phyloP scores from a whole-genome alignment of 257 asterid species.

The Avicennia marina region DNA sequence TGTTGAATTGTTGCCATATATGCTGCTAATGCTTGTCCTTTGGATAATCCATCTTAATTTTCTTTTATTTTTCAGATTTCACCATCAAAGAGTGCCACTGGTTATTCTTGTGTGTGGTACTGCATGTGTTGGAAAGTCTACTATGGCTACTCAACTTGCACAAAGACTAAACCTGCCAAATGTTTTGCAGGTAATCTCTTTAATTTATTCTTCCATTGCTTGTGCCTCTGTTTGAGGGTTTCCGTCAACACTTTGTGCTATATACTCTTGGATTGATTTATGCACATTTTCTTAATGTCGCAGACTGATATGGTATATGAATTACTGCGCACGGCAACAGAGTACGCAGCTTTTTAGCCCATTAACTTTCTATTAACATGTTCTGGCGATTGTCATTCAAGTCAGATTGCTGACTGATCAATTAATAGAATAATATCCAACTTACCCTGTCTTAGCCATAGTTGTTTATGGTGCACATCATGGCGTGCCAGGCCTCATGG shows the following conservation, averaged over 20 bases:
- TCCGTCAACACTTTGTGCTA: conserved; percentile 13
- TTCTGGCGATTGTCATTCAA: conserved; percentile 9
- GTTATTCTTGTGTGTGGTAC: conserved; percentile 99
- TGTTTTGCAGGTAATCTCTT: conserved; percentile 73
- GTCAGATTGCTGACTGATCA: background rate
- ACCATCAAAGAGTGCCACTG: conserved; percentile 94
- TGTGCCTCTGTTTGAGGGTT: no score
- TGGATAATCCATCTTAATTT: conserved; percentile 12
- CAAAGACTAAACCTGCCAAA: conserved; percentile 95
- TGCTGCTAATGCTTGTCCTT: conserved; percentile 11
- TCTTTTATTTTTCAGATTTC: conserved; percentile 56
- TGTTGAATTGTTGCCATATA: no score
- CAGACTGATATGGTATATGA: conserved; percentile 99
- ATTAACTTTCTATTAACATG: conserved; percentile 4
- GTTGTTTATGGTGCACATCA: no score
- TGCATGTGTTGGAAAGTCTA: conserved; percentile 97
- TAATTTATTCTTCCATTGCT: conserved; percentile 5
- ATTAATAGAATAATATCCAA: conserved; percentile 3
- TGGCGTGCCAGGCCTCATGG: no score
- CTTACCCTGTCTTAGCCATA: no score
- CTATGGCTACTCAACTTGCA: conserved; percentile 98
- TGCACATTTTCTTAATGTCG: conserved; percentile 22
- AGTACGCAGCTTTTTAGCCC: conserved; percentile 49
- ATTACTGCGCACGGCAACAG: conserved; percentile 93
- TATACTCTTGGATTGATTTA: conserved; percentile 20